Base-by-base conservation (phyloP, 768 basidiomycete genomes). In the Austroboletus eburneus region DNA sequence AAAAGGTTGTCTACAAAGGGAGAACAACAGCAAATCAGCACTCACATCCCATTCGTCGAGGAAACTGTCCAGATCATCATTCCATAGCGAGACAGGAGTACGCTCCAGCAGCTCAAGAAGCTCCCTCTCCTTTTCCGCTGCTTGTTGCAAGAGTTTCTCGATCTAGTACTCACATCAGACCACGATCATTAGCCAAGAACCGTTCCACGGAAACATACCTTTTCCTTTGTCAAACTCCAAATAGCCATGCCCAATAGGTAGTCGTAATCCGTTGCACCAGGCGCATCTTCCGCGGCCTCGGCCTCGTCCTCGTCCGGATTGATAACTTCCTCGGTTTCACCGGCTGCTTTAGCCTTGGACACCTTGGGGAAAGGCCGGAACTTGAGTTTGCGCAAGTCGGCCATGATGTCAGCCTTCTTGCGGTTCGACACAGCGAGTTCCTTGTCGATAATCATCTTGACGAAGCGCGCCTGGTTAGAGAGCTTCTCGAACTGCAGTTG, bases 171-270 rank as follows among this genome's bases (percentile, higher is more conserved):
- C 30, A 24, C 20, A 40, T 64, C 34, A 57, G 48, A 45, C n/a
- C n/a, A n/a, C 21, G 30, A 33, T 21, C 8, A 13, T 35, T 5
- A 30, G 35, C 41, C 1, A 17, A 49, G 14, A 8, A 3, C 13
- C 4, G 24, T 17, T 4, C 10, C 12, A 40, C 29, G 7, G 16
- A 36, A 12, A 50, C 64, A 6, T 43, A 87, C 91, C 81, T 86
- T 94, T 69, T 98, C 95, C 57, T 78, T 84, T 1, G 95, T 99
- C 73, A 99, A 72, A 69, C 86, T 95, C 75, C 81, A 93, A 60
- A 99, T 95, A 2, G 91, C 72, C 95, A 99, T 98, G 14, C 90
- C 83, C 48, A 99, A 71, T 42, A 99, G 69, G 67, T 99, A 98
- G 62, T 99, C 94, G 61, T 75, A 99, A 68, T 97, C 94, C 23